These are phyloP conservation scores for Pichia paraexigua DNA, from an alignment of 805 yeast genomes.

Conservation along the genomic window DNA sequence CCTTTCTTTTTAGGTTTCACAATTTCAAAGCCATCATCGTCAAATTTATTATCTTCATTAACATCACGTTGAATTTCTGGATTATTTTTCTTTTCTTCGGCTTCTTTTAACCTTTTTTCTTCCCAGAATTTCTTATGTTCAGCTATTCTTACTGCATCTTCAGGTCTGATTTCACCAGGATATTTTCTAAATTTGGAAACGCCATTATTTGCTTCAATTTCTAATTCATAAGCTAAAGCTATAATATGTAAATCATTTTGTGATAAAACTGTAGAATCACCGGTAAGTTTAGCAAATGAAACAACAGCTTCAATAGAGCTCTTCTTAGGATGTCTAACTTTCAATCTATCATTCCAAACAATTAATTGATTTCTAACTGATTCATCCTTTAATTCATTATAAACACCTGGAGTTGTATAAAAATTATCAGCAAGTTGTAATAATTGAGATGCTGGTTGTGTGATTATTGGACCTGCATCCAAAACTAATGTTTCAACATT, in stretches of 20 bases:
- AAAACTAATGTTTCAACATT: conserved; percentile 56
- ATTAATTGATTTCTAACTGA: conserved; percentile 68
- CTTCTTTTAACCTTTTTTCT: neutral
- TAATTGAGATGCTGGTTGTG: conserved; percentile 70
- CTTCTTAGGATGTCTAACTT: conserved; percentile 69
- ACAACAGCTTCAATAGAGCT: conserved; percentile 56
- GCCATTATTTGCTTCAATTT: conserved; percentile 60
- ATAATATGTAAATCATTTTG: conserved; percentile 87
- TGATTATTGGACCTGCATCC: conserved; percentile 93
- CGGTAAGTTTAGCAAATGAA: conserved; percentile 78
- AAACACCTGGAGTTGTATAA: conserved; percentile 89
- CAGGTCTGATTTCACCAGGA: conserved; percentile 45
- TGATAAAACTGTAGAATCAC: conserved; percentile 84
- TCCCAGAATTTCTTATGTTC: conserved; percentile 15
- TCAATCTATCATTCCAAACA: conserved; percentile 70
- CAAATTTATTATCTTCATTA: conserved; percentile 8
- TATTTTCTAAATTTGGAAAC: conserved; percentile 59
- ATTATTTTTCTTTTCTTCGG: conserved; percentile 5
- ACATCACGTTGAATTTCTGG: conserved; percentile 10
- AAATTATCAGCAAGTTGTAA: conserved; percentile 63
- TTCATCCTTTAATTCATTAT: conserved; percentile 79
- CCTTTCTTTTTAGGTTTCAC: conserved; percentile 7
- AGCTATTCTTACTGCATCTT: conserved; percentile 33
- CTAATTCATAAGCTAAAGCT: conserved; percentile 86
- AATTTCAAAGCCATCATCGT: conserved; percentile 15